These are phyloP conservation scores for Plasmodium ovale DNA, from an alignment of 169 alveolate genomes.

Conservation along the genomic window DNA sequence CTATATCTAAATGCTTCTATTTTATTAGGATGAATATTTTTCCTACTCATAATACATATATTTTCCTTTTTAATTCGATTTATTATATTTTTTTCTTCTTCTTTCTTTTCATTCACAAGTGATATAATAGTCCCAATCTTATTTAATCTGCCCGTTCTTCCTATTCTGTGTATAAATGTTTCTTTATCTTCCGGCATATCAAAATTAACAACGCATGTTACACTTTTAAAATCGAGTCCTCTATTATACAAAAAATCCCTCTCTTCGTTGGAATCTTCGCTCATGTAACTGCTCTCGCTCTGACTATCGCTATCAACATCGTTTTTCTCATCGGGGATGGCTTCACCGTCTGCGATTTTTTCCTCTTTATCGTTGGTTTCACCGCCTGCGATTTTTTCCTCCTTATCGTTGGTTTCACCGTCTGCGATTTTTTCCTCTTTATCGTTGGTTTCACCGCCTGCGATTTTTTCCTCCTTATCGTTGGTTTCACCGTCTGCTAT, in stretches of 20 bases:
- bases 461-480: constrained; percentile 37
- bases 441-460: not conserved
- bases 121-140: constrained; percentile 89
- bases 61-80: constrained; percentile 16
- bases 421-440: not conserved
- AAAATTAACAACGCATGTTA: constrained; percentile 95
- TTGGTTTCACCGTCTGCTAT: constrained; percentile 76
- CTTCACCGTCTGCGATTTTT: not conserved
- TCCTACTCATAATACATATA: constrained; percentile 24
- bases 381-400: not conserved
- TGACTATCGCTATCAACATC: constrained; percentile 57
- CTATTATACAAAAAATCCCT: constrained; percentile 84
- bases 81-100: constrained; percentile 54
- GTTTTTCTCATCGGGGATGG: not conserved
- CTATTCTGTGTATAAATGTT: constrained; percentile 97
- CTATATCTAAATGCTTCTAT: constrained; percentile 61
- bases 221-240: constrained; percentile 97
- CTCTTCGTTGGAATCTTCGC: constrained; percentile 67
- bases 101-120: constrained; percentile 81
- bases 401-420: not conserved
- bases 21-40: not conserved
- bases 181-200: constrained; percentile 96
- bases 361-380: not conserved
- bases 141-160: constrained; percentile 99
- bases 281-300: constrained; percentile 59